Evolutionary conservation across 2,329 filamentous ascomycete genomes (phyloP).

Genomic region (Ophiostoma sp.): DNA sequence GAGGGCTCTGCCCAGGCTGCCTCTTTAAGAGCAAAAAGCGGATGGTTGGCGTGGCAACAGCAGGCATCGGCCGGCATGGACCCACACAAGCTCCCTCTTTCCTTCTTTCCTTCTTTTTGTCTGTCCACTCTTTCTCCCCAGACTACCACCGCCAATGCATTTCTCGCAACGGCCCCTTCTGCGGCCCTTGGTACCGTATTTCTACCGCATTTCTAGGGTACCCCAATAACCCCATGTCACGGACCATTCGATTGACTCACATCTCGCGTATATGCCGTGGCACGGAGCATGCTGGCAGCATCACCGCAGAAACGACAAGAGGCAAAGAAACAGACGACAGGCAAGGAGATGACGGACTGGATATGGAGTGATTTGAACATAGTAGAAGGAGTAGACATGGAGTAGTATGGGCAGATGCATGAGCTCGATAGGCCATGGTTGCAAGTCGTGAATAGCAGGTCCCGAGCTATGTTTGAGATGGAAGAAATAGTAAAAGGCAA

Average conservation of each 20-base stretch:
- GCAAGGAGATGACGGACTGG: too few relatives aligned
- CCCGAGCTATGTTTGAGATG: too few relatives aligned
- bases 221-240: not conserved
- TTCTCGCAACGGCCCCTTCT: constrained; percentile 1
- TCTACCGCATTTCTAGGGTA: not conserved
- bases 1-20: not conserved
- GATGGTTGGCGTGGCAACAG: constrained; percentile 25
- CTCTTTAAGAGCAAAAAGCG: not conserved
- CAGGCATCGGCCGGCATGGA: constrained; percentile 20
- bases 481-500: too few relatives aligned
- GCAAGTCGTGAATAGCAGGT: too few relatives aligned
- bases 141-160: constrained; percentile 16
- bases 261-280: constrained; percentile 1
- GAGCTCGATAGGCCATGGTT: too few relatives aligned
- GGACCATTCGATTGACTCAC: constrained; percentile 15
- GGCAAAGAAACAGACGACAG: not conserved
- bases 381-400: too few relatives aligned
- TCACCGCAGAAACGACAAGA: constrained; percentile 16
- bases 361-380: too few relatives aligned
- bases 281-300: constrained; percentile 9
- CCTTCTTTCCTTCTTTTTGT: too few relatives aligned
- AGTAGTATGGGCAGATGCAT: too few relatives aligned
- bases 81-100: constrained; percentile 4
- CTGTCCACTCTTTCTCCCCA: not conserved
- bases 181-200: not conserved